Percentiles rank a stretch among this genome's conserved stretches.
phyloP scores from a whole-genome alignment of 495 filamentous ascomycete genomes.

The Talaromyces proteolyticus region DNA sequence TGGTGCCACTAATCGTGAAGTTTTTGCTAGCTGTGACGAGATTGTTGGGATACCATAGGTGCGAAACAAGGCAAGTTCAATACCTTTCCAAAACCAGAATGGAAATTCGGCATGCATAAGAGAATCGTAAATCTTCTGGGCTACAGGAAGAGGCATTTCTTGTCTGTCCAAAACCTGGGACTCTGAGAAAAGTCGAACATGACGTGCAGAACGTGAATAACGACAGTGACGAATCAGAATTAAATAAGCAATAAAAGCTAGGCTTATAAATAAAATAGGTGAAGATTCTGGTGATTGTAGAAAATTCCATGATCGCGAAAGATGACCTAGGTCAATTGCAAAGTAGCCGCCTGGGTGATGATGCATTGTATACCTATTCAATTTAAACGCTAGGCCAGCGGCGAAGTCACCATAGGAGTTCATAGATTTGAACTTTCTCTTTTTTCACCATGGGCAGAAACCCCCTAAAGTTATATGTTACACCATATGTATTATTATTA shows the following conservation, averaged over 20 bases:
- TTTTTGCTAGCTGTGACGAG: conserved; percentile 48
- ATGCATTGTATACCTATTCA: not conserved
- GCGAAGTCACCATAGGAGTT: too few species aligned
- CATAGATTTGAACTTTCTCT: too few species aligned
- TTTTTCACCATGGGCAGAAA: too few species aligned
- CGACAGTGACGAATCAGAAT: not conserved
- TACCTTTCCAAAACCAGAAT: not conserved
- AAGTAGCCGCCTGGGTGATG: not conserved
- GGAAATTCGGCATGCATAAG: not conserved
- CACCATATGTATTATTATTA: too few species aligned
- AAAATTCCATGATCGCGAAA: too few species aligned
- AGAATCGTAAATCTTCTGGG: not conserved
- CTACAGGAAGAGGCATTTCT: not conserved
- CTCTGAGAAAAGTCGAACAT: not conserved
- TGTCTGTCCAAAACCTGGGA: not conserved
- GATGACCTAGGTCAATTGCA: not conserved
- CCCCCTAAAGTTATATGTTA: too few species aligned
- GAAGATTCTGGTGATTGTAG: not conserved
- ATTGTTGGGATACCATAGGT: conserved; percentile 65
- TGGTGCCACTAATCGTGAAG: conserved; percentile 48
- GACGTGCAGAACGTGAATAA: not conserved
- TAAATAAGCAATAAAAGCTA: not conserved
- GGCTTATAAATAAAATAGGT: too few species aligned
- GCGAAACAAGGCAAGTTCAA: conserved; percentile 16
- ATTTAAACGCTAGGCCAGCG: too few species aligned